Percentiles rank a stretch among this genome's conserved stretches.
Conservation (phyloP, 2,329 filamentous ascomycete species). For the Aspergillus nomiae region DNA sequence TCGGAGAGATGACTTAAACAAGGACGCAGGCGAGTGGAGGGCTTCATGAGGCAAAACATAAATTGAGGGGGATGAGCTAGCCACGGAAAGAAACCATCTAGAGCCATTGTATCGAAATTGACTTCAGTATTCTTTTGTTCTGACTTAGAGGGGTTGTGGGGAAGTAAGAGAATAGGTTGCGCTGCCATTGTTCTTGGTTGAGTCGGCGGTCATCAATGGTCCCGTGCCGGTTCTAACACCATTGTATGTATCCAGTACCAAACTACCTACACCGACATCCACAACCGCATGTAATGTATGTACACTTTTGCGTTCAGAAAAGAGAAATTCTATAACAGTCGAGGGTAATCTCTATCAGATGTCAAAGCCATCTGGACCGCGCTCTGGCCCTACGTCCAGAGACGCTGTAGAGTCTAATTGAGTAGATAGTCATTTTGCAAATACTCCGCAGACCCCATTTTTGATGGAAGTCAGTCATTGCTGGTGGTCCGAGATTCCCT, state of each 20-base stretch:
- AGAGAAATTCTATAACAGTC: not conserved
- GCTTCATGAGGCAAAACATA: not conserved
- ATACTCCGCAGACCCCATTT: not conserved
- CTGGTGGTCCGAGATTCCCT: conserved; percentile 1
- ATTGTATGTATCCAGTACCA: conserved; percentile 6
- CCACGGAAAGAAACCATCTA: not conserved
- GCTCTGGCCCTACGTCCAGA: not conserved
- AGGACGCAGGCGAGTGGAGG: too few species aligned
- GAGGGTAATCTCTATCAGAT: not conserved
- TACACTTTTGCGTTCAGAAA: not conserved
- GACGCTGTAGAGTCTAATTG: not conserved
- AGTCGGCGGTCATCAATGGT: not conserved
- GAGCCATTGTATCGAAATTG: not conserved
- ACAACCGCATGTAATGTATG: not conserved
- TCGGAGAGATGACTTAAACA: not conserved
- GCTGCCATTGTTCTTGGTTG: conserved; percentile 24
- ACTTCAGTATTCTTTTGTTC: not conserved
- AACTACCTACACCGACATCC: not conserved
- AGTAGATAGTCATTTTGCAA: not conserved
- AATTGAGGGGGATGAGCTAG: not conserved
- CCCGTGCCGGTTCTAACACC: conserved; percentile 9
- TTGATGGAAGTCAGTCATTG: conserved; percentile 1
- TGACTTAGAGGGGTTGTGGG: not conserved
- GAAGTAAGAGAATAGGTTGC: conserved; percentile 21
- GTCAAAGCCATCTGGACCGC: not conserved